Conservation (phyloP, 345 rosid genomes). For the Lepidium sativum region DNA sequence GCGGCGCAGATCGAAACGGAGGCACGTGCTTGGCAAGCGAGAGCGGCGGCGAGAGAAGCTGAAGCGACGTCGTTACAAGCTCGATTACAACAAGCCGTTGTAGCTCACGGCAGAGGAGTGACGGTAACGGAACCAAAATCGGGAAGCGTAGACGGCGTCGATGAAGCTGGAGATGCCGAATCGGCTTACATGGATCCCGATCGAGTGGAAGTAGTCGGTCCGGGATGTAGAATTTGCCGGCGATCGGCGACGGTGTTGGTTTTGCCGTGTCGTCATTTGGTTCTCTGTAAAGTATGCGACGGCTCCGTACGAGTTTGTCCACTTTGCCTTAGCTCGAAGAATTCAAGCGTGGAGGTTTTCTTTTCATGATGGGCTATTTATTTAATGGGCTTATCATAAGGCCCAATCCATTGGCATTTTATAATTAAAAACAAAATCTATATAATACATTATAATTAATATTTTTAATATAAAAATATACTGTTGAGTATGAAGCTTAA, state of each 20-base stretch:
- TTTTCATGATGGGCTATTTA: conserved; percentile 31
- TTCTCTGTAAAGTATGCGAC: conserved; percentile 66
- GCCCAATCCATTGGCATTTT: not conserved
- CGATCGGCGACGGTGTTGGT: conserved; percentile 62
- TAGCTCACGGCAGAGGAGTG: conserved; percentile 19
- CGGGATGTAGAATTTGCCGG: conserved; percentile 54
- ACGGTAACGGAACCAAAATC: not conserved
- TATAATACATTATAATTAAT: not conserved
- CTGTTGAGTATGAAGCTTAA: not conserved
- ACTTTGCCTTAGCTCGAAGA: conserved; percentile 50
- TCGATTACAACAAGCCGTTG: conserved; percentile 61
- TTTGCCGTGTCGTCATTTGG: conserved; percentile 90
- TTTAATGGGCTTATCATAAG: not conserved
- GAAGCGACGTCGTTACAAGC: conserved; percentile 74
- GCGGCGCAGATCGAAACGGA: conserved; percentile 71
- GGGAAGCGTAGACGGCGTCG: conserved; percentile 3
- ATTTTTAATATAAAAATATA: not conserved
- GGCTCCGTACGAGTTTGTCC: conserved; percentile 61
- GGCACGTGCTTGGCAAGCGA: conserved; percentile 80
- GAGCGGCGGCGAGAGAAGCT: conserved; percentile 71
- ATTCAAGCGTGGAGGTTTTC: conserved; percentile 72
- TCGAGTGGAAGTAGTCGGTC: conserved; percentile 34
- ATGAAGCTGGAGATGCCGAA: conserved; percentile 64
- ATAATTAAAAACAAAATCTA: not conserved
- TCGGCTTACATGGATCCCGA: conserved; percentile 81